Evolutionary conservation across 148 eudicot species (phyloP), one percentile per base, ranked within the genome.

Genomic region (Nyssa sinensis): DNA sequence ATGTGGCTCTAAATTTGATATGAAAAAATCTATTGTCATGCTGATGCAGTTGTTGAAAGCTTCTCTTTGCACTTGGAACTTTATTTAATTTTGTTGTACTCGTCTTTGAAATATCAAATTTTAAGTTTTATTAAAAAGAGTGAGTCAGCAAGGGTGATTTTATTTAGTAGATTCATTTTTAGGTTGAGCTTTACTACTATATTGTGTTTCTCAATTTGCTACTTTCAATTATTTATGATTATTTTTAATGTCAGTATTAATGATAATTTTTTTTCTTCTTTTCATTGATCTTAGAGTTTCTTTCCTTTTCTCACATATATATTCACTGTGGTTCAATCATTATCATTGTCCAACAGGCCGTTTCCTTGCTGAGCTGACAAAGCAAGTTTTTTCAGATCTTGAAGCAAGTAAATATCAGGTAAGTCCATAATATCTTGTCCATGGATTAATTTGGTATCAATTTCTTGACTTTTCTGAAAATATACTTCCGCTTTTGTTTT

Each of bases 351-450:
- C 59, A 61, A 74, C 88, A 96, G 99, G 99, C 35, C 94, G 99
- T 32, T 96, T 96, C 83, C 98, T 96, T 64, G 99, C 88, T 69
- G 99, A 96, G 87, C 78, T 96, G 83, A 93, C 99, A 41, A 91
- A 89, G 85, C 97, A 96, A 88, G 99, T 96, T 39, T 93, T 96
- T 70, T 72, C 90, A 39, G 99, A 96, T 72, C 93, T 96, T 73
- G 88, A 57, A 3, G 90, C 98, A 47, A 96, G 99, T 83, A 96
- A 96, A 89, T 96, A 93, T 85, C 99, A 96, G 90, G 99, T 96
- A 77, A 35, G 79, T 61, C 62, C 67, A 62, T 69, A 35, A 47
- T 29, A 5, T 33, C 14, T 10, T 72, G 7, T 44, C 17, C 59
- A 73, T 73, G 16, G 6, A 17, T 71, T 7, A 33, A 16, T 39